Percentiles rank a stretch among this genome's conserved stretches.
These are phyloP conservation scores for Isatis lusitanica DNA, from an alignment of 441 rosid species.

Conservation along the genomic window DNA sequence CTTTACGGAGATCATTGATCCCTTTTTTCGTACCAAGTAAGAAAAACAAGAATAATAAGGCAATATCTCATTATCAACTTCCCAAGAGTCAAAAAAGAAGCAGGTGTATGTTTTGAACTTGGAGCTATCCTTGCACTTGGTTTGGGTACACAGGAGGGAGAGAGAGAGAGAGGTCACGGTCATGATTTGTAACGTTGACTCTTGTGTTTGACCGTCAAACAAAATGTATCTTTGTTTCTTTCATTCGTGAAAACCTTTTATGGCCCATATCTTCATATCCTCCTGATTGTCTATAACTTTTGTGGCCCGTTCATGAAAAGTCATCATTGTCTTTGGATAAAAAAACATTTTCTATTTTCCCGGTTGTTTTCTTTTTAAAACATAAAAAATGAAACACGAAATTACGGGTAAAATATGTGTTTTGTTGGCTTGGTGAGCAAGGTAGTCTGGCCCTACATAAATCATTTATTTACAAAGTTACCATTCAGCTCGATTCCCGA, in stretches of 20 bases:
- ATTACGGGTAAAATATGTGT: background rate
- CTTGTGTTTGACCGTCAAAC: slow-evolving; percentile 18
- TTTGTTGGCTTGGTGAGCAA: slow-evolving; percentile 66
- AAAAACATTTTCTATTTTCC: background rate
- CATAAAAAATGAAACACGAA: background rate
- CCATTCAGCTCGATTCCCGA: slow-evolving; percentile 36
- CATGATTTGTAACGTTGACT: slow-evolving; percentile 32
- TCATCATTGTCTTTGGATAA: background rate
- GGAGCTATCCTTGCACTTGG: slow-evolving; percentile 3
- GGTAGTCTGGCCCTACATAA: slow-evolving; percentile 34
- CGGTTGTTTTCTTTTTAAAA: background rate
- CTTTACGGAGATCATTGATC: slow-evolving; percentile 61
- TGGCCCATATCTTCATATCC: background rate
- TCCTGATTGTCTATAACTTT: background rate
- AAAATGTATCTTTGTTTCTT: background rate
- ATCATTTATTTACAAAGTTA: slow-evolving; percentile 32
- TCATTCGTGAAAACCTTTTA: slow-evolving; percentile 17
- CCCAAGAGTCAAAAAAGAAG: background rate
- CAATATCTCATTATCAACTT: slow-evolving; percentile 17
- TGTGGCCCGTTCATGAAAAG: slow-evolving; percentile 3
- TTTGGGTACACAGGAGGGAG: background rate
- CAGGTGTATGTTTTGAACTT: slow-evolving; percentile 6
- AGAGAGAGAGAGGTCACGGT: slow-evolving; percentile 6
- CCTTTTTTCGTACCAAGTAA: background rate
- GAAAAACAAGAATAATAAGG: slow-evolving; percentile 18